Percentiles rank a stretch among this genome's conserved stretches.
Conservation (phyloP, 164 flowering plant genomes). For the Vitis amurensis region DNA sequence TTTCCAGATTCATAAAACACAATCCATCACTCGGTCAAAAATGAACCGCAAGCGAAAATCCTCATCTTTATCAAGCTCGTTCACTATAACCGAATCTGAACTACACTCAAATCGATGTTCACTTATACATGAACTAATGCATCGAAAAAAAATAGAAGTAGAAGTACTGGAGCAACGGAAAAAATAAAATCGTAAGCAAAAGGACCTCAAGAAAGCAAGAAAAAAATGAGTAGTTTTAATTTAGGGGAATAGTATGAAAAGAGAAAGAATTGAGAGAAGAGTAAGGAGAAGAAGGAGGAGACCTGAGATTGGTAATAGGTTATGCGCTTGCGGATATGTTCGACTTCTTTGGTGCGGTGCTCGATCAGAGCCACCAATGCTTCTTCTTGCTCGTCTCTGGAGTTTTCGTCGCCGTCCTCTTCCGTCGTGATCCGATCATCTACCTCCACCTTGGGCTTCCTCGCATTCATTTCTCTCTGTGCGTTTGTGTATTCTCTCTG, state of each 20-base stretch:
- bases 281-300: not conserved
- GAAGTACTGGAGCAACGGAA: not conserved
- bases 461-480: conserved; percentile 8
- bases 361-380: conserved; percentile 68
- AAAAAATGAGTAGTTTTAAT: too few species aligned
- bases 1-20: too few species aligned
- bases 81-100: too few species aligned
- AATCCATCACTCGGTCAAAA: too few species aligned
- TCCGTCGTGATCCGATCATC: conserved; percentile 1
- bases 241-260: not conserved
- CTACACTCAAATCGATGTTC: too few species aligned
- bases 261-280: not conserved
- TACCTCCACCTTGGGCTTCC: conserved; percentile 8
- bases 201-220: not conserved
- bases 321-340: conserved; percentile 53
- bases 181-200: not conserved
- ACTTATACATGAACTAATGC: too few species aligned
- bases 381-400: conserved; percentile 58
- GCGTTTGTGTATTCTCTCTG: too few species aligned
- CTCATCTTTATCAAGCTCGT: too few species aligned
- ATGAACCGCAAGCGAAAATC: too few species aligned
- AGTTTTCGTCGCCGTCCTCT: conserved; percentile 8
- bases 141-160: too few species aligned
- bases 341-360: conserved; percentile 76
- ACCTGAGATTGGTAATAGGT: conserved; percentile 75